These are phyloP conservation scores for Teratosphaeria gauchensis DNA, from an alignment of 2,329 filamentous ascomycete genomes.

Conservation along the genomic window DNA sequence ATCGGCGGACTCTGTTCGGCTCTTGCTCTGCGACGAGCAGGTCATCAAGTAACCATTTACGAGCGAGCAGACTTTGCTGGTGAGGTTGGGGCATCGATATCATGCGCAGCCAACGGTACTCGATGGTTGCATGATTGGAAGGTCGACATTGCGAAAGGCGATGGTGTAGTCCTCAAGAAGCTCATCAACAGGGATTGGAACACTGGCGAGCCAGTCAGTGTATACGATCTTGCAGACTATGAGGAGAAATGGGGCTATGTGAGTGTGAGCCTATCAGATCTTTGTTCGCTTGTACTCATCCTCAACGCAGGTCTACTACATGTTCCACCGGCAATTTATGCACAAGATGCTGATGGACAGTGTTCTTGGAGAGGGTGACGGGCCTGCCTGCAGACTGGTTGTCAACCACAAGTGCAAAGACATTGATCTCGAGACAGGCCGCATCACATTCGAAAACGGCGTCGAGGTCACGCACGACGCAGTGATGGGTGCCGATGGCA, in stretches of 20 bases:
- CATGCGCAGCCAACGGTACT: constrained; percentile 60
- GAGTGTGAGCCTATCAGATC: not conserved
- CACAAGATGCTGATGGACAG: constrained; percentile 55
- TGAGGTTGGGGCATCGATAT: constrained; percentile 58
- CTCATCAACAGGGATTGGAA: constrained; percentile 63
- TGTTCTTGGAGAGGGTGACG: constrained; percentile 46
- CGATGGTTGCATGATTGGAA: constrained; percentile 61
- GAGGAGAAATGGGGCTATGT: constrained; percentile 55
- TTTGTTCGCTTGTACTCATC: not conserved
- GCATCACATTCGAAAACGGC: constrained; percentile 47
- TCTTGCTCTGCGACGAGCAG: constrained; percentile 43
- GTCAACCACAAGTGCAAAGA: constrained; percentile 44
- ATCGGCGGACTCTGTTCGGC: constrained; percentile 45
- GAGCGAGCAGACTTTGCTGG: constrained; percentile 54
- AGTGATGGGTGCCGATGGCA: constrained; percentile 56
- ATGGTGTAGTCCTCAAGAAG: constrained; percentile 55
- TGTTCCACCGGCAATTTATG: constrained; percentile 63
- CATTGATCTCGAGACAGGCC: constrained; percentile 40
- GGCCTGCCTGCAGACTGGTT: constrained; percentile 42
- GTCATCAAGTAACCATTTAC: constrained; percentile 53
- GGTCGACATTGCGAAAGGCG: constrained; percentile 53
- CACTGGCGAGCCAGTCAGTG: constrained; percentile 55
- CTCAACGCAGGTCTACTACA: constrained; percentile 43
- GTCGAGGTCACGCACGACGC: constrained; percentile 45
- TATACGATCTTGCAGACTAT: constrained; percentile 56